Conservation (phyloP, 805 yeast species). For the Maudiozyma turicensis region DNA sequence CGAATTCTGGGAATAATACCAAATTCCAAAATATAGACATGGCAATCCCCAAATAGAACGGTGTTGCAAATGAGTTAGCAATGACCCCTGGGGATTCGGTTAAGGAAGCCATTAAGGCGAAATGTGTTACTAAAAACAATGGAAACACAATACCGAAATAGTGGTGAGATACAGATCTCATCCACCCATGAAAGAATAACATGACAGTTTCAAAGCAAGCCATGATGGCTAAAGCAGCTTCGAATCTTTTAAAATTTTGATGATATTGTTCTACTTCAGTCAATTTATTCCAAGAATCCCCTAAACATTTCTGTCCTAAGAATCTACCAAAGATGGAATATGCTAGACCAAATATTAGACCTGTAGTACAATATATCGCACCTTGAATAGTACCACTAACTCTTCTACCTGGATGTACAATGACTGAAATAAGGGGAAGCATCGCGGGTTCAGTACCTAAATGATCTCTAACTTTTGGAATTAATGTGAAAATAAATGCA, state of each 20-base stretch:
- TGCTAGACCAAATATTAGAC: constrained; percentile 35
- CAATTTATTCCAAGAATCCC: constrained; percentile 18
- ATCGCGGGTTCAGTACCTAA: constrained; percentile 37
- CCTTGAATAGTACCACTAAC: constrained; percentile 40
- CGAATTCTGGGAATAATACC: constrained; percentile 41
- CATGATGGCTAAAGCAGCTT: constrained; percentile 35
- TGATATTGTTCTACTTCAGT: constrained; percentile 26
- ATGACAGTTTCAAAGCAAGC: constrained; percentile 37
- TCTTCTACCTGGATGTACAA: constrained; percentile 42
- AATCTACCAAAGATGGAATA: constrained; percentile 35
- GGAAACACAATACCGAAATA: constrained; percentile 40
- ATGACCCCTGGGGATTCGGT: constrained; percentile 24
- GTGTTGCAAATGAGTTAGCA: constrained; percentile 33
- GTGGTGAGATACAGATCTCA: constrained; percentile 38
- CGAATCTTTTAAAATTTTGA: constrained; percentile 25
- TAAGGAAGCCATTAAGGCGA: constrained; percentile 34
- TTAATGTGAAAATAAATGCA: constrained; percentile 34
- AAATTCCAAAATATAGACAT: constrained; percentile 36
- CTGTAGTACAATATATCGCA: constrained; percentile 32
- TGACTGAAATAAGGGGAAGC: constrained; percentile 38
- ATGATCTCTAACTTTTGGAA: constrained; percentile 27
- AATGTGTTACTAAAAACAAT: constrained; percentile 41
- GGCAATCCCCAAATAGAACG: constrained; percentile 39
- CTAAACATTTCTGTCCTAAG: constrained; percentile 32
- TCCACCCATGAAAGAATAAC: constrained; percentile 41